Evolutionary conservation across 2,329 filamentous ascomycete species (phyloP).

Genomic region (Xylaria sp.): DNA sequence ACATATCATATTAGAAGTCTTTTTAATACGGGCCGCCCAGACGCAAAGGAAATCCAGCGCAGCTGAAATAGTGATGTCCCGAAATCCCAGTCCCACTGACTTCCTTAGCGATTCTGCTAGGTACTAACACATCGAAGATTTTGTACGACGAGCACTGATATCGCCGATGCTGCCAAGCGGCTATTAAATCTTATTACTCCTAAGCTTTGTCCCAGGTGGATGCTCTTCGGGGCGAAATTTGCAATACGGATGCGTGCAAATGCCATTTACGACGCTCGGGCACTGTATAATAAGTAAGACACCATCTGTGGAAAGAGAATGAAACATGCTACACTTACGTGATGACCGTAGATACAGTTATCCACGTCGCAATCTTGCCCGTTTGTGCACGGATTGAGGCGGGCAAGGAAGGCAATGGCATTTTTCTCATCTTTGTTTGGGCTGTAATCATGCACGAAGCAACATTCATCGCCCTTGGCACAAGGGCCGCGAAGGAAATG

Average conservation of each 20-base stretch:
- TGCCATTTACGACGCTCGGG: slow-evolving; percentile 62
- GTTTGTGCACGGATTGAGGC: slow-evolving; percentile 67
- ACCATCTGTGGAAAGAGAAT: background rate
- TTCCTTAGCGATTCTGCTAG: background rate
- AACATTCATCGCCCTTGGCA: slow-evolving; percentile 64
- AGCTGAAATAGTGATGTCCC: slow-evolving; percentile 1
- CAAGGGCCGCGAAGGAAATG: slow-evolving; percentile 70
- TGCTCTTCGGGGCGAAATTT: slow-evolving; percentile 65
- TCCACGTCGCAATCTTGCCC: slow-evolving; percentile 68
- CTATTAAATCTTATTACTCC: slow-evolving; percentile 36
- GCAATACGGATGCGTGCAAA: slow-evolving; percentile 66
- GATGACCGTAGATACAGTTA: slow-evolving; percentile 72
- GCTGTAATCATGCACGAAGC: slow-evolving; percentile 67
- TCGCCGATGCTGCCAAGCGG: background rate
- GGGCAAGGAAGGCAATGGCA: slow-evolving; percentile 66
- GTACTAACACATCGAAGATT: slow-evolving; percentile 11
- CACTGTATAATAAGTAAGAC: slow-evolving; percentile 54
- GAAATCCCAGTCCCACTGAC: background rate
- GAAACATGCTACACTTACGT: slow-evolving; percentile 56
- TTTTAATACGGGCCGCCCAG: slow-evolving; percentile 2
- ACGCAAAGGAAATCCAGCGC: background rate
- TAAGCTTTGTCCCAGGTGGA: slow-evolving; percentile 67
- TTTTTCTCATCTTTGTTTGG: slow-evolving; percentile 64
- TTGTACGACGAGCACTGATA: slow-evolving; percentile 12
- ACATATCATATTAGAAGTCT: slow-evolving; percentile 28